Base-by-base conservation (phyloP, 2,329 filamentous ascomycete genomes). In the Verticillium tricorpus region DNA sequence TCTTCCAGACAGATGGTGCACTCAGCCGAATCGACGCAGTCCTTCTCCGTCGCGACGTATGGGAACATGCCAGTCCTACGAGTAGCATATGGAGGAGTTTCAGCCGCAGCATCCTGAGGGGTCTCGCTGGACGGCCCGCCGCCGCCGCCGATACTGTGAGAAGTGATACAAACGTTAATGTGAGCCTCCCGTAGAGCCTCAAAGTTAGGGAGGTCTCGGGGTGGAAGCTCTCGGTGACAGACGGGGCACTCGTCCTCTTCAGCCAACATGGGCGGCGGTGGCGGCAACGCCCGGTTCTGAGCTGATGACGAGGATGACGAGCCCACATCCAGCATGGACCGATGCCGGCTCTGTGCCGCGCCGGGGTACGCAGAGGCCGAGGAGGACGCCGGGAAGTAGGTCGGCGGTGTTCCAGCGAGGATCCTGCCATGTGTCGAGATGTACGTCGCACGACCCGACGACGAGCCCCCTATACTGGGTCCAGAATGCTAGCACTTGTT, bases 221-320 rank as follows among this genome's bases (percentile, higher is more conserved):
- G 82, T 0, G 90, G 89, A 3, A 93, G 80, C 73, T 92, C 89
- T 40, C 80, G 76, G 69, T 91, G 89, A 68, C 91, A 94, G 55
- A 93, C 84, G 0, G 90, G 90, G 64, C 91, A 94, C 68, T 92
- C 89, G 70, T 93, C 90, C 70, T 93, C 90, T 71, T 93, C 91
- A 6, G 81, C 79, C 68, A 84, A 80, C 61, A 82, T 84, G 1
- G 77, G 80, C 12, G 78, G 79, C 4, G 76, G 78, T 2, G 76
- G 78, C 1, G 76, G 78, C 40, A 75, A 69, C 32, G 73, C 76
- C 28, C 75, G 77, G 45, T 73, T 77, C 19, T 72, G 69, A 4
- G 75, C 73, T 2, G 77, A 76, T 3, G 78, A 74, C 11, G 74
- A 69, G 3, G 72, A 75, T 2, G 74, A 66, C 6, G 68, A 66